A percentile compares a stretch with the other conserved stretches of the same genome.
Evolutionary conservation across 441 rosid species (phyloP).

Genomic region (Daphne laureola): DNA sequence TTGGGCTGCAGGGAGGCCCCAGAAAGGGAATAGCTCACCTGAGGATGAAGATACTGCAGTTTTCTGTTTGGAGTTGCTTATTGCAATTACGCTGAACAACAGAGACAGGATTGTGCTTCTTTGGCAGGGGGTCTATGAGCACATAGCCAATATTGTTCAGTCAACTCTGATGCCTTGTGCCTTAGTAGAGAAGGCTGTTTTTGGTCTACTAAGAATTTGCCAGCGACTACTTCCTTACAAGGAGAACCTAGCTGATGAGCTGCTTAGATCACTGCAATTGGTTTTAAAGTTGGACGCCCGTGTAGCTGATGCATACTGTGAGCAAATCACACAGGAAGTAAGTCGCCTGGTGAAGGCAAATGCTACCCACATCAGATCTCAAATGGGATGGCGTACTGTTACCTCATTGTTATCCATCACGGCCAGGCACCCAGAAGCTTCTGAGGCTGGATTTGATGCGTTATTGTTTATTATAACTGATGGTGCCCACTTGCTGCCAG

Average conservation of each 20-base stretch:
- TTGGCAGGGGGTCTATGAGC: slow-evolving; percentile 96
- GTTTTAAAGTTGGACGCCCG: slow-evolving; percentile 93
- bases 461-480: slow-evolving; percentile 70
- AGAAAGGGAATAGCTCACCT: slow-evolving; percentile 62
- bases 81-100: slow-evolving; percentile 89
- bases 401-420: slow-evolving; percentile 81
- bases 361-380: slow-evolving; percentile 87
- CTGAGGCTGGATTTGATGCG: slow-evolving; percentile 82
- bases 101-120: slow-evolving; percentile 83
- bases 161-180: slow-evolving; percentile 88
- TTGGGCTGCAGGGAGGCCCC: slow-evolving; percentile 83
- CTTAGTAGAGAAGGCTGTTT: slow-evolving; percentile 86
- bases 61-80: slow-evolving; percentile 88
- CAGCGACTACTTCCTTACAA: slow-evolving; percentile 94
- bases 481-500: slow-evolving; percentile 68
- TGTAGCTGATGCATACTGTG: slow-evolving; percentile 95
- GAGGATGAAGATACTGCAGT: slow-evolving; percentile 96
- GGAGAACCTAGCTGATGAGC: slow-evolving; percentile 90
- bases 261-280: slow-evolving; percentile 85
- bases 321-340: slow-evolving; percentile 84
- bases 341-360: slow-evolving; percentile 93
- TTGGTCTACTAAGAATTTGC: slow-evolving; percentile 89
- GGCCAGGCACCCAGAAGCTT: slow-evolving; percentile 93
- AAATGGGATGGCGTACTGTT: slow-evolving; percentile 87
- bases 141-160: slow-evolving; percentile 86